Conservation (phyloP, 202 grass and related monocot genomes). For the Miscanthus sacchariflorus region DNA sequence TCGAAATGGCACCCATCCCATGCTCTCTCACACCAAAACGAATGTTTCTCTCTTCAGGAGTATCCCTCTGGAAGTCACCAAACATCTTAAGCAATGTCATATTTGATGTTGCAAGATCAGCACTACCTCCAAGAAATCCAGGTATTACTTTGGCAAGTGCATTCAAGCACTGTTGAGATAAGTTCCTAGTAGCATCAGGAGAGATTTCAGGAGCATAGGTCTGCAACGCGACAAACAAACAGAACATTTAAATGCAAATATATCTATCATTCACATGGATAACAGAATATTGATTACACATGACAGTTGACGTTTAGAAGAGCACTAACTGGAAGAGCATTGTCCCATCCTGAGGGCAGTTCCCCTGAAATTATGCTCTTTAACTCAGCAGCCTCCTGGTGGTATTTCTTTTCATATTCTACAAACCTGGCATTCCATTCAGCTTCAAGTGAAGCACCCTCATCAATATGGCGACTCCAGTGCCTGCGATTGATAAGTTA, state of each 20-base stretch:
- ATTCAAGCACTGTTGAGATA: constrained; percentile 79
- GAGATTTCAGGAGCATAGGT: constrained; percentile 66
- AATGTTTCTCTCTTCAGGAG: constrained; percentile 76
- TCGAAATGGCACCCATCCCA: constrained; percentile 80
- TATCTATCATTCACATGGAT: background rate
- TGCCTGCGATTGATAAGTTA: constrained; percentile 50
- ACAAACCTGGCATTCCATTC: constrained; percentile 73
- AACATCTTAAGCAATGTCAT: constrained; percentile 92
- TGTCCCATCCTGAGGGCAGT: constrained; percentile 62
- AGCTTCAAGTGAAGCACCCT: constrained; percentile 69
- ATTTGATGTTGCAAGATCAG: constrained; percentile 84
- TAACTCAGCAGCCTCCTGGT: constrained; percentile 60
- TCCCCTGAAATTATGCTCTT: constrained; percentile 75
- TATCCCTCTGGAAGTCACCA: constrained; percentile 81
- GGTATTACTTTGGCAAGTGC: constrained; percentile 83
- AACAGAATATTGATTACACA: constrained; percentile 14
- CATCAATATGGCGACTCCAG: constrained; percentile 66
- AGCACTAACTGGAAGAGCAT: constrained; percentile 65
- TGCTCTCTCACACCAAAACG: constrained; percentile 85
- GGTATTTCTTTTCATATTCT: constrained; percentile 84
- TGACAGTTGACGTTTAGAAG: background rate
- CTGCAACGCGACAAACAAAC: constrained; percentile 42
- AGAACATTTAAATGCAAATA: background rate
- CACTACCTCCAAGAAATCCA: constrained; percentile 80
- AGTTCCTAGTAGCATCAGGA: constrained; percentile 75